These are phyloP conservation scores for Clonostachys rosea DNA, from an alignment of 2,329 filamentous ascomycete genomes.

Conservation along the genomic window DNA sequence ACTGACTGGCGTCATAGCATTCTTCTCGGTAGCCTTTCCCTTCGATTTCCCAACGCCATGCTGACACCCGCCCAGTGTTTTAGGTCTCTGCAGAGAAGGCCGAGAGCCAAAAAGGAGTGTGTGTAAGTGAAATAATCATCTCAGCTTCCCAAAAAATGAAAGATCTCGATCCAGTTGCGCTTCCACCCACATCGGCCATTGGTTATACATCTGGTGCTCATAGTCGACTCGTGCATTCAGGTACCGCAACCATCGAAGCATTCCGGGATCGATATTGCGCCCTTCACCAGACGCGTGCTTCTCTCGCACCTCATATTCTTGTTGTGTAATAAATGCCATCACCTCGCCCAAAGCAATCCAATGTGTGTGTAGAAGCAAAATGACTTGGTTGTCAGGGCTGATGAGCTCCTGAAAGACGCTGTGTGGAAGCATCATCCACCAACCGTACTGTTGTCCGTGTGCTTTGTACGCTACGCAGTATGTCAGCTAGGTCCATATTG, in stretches of 20 bases:
- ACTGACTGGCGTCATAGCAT: not conserved
- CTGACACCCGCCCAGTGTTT: not conserved
- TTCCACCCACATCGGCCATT: conserved; percentile 52
- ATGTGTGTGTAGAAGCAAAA: conserved; percentile 44
- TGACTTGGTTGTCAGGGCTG: conserved; percentile 37
- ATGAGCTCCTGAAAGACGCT: conserved; percentile 44
- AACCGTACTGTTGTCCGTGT: conserved; percentile 44
- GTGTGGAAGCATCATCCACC: conserved; percentile 55
- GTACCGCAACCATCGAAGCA: conserved; percentile 43
- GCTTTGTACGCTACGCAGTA: conserved; percentile 37
- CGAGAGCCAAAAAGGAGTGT: not conserved
- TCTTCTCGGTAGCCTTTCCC: not conserved
- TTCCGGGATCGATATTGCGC: conserved; percentile 31
- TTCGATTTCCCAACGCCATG: not conserved
- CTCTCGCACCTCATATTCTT: conserved; percentile 26
- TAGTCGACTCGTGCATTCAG: conserved; percentile 41
- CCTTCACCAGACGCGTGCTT: conserved; percentile 13
- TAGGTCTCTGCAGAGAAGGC: not conserved
- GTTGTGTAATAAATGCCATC: conserved; percentile 42
- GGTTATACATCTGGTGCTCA: conserved; percentile 39
- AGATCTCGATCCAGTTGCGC: conserved; percentile 38
- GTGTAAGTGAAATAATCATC: conserved; percentile 1
- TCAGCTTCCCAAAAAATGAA: conserved; percentile 35
- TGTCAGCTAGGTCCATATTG: no score
- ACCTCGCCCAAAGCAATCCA: conserved; percentile 52